Percentiles rank a stretch among this genome's conserved stretches.
These are phyloP conservation scores for Arachnomyces sp. DNA, from an alignment of 2,329 filamentous ascomycete genomes.

Conservation along the genomic window DNA sequence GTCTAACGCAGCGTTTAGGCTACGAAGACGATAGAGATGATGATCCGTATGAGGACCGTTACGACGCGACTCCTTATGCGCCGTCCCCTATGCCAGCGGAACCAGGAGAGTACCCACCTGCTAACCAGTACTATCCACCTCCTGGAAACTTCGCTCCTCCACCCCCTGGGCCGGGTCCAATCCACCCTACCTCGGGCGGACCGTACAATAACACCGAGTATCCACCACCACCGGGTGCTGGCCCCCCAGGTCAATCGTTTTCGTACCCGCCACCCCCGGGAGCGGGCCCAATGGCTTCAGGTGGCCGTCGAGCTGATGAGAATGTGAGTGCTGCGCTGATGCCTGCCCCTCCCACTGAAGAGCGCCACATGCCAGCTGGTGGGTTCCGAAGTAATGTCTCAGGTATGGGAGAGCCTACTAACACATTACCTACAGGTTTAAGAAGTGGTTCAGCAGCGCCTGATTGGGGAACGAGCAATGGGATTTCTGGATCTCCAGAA, in stretches of 20 bases:
- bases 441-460: constrained; percentile 8
- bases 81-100: constrained; percentile 25
- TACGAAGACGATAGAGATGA: constrained; percentile 24
- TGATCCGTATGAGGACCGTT: constrained; percentile 35
- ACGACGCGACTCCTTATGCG: constrained; percentile 31
- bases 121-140: constrained; percentile 9
- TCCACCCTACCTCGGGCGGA: constrained; percentile 11
- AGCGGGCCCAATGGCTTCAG: constrained; percentile 31
- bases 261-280: constrained; percentile 29
- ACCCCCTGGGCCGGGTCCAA: not conserved
- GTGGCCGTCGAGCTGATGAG: constrained; percentile 36
- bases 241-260: constrained; percentile 28
- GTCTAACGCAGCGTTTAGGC: constrained; percentile 13
- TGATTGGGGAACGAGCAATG: constrained; percentile 10
- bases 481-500: constrained; percentile 7
- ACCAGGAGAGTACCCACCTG: constrained; percentile 20
- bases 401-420: no score
- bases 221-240: constrained; percentile 34
- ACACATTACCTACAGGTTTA: no score
- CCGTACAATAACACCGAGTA: constrained; percentile 33
- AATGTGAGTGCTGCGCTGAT: constrained; percentile 41
- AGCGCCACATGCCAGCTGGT: constrained; percentile 30
- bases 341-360: constrained; percentile 26
- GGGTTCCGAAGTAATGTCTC: constrained; percentile 23
- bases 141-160: constrained; percentile 14